Base-by-base conservation (phyloP, 495 filamentous ascomycete species). In the Coniosporium apollinis region DNA sequence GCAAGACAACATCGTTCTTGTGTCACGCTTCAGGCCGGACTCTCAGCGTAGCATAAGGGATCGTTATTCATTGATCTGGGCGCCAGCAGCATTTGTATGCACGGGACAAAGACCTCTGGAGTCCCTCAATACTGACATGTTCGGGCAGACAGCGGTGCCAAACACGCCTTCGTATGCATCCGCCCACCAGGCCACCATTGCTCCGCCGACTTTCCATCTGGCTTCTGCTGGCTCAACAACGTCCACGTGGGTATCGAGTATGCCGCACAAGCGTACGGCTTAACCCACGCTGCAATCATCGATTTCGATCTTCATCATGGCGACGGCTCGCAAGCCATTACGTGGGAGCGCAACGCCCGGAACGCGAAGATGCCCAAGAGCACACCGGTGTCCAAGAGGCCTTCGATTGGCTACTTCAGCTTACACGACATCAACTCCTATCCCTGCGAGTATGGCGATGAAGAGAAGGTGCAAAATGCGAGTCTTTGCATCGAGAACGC, bases 211-310 rank as follows among this genome's bases (percentile, higher is more conserved):
- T 71, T 76, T 38, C 89, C 89, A 0, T 94, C 84, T 1, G 89
- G 89, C 1, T 97, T 97, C 54, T 97, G 89, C 58, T 97, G 89
- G 89, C 55, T 97, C 37, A 97, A 97, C 55, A 97, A 97, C 51
- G 83, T 96, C 5, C 87, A 94, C 50, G 83, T 96, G 21, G 91
- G 89, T 0, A 92, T 96, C 39, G 80, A 87, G 46, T 79, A 94
- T 49, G 89, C 76, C 8, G 74, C 79, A 3, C 67, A 81, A 38
- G 70, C 66, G 32, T 74, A 94, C 48, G 86, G 80, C 5, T 54
- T 96, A 26, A 94, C 85, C 0, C 89, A 96, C 53, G 87, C 84
- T 0, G 89, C 84, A 4, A 97, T 97, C 42, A 72, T 97, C 44
- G 89, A 97, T 54, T 94, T 96, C 49, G 89, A 97, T 53, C 60